Conservation (phyloP, 2,329 filamentous ascomycete genomes). For the Zasmidium cellare region DNA sequence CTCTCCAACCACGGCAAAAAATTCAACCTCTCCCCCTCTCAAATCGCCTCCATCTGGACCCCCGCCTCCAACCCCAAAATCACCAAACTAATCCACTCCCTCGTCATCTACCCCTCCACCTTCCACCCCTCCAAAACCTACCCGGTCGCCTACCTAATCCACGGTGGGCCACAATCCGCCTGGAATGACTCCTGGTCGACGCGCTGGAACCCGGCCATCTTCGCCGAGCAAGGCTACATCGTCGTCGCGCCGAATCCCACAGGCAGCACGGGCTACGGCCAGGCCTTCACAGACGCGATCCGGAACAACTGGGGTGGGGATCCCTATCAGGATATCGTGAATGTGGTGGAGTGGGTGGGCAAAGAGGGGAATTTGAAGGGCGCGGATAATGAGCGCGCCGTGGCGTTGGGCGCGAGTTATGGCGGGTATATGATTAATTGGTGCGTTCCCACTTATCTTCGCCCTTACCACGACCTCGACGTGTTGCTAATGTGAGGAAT, state of each 20-base stretch:
- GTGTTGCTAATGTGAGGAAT: not conserved
- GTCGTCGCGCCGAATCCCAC: slow-evolving; percentile 32
- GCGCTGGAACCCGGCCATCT: slow-evolving; percentile 34
- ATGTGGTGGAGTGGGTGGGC: slow-evolving; percentile 73
- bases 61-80: slow-evolving; percentile 55
- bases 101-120: slow-evolving; percentile 37
- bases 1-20: slow-evolving; percentile 64
- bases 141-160: slow-evolving; percentile 34
- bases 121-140: slow-evolving; percentile 31
- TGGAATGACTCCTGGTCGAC: slow-evolving; percentile 34
- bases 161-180: slow-evolving; percentile 33
- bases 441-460: too few species aligned
- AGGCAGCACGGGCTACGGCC: slow-evolving; percentile 33
- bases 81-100: slow-evolving; percentile 63
- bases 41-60: slow-evolving; percentile 70
- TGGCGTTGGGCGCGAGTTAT: slow-evolving; percentile 74
- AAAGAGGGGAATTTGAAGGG: slow-evolving; percentile 61
- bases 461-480: too few species aligned
- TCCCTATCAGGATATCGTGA: slow-evolving; percentile 80
- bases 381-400: slow-evolving; percentile 67
- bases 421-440: slow-evolving; percentile 71
- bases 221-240: slow-evolving; percentile 35
- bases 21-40: slow-evolving; percentile 64
- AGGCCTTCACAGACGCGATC: slow-evolving; percentile 56
- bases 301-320: slow-evolving; percentile 78